These are phyloP conservation scores for Cydonia oblonga DNA, from an alignment of 331 rosid genomes.

Conservation along the genomic window DNA sequence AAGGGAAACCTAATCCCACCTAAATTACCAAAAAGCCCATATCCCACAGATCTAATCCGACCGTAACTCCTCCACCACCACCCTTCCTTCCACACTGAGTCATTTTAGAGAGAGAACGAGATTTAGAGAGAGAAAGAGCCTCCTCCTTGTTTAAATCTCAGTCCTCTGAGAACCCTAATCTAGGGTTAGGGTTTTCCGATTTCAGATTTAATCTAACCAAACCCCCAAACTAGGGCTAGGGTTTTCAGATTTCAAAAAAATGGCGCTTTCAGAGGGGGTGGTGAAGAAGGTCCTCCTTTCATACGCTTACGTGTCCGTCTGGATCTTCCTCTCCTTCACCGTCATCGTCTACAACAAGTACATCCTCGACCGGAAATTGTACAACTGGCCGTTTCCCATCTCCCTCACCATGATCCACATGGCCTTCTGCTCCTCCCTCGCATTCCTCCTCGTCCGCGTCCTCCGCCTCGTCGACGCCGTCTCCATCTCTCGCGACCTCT, in stretches of 20 bases:
- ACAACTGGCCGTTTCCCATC: slow-evolving; percentile 92
- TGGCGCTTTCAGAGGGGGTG: slow-evolving; percentile 70
- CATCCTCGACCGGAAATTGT: slow-evolving; percentile 85
- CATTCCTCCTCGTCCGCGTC: slow-evolving; percentile 63
- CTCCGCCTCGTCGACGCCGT: slow-evolving; percentile 80
- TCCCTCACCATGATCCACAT: slow-evolving; percentile 97
- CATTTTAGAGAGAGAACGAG: not conserved
- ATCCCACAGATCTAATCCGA: not conserved
- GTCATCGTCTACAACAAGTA: slow-evolving; percentile 93
- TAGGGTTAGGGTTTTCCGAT: not conserved
- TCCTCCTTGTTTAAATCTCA: not conserved
- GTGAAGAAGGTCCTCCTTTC: slow-evolving; percentile 70
- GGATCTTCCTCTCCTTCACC: slow-evolving; percentile 95
- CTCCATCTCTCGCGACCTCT: slow-evolving; percentile 74
- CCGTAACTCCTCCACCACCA: not conserved
- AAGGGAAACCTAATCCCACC: too few species aligned
- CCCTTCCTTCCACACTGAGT: not conserved
- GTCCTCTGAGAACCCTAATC: not conserved
- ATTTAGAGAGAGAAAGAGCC: not conserved
- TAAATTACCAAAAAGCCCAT: not conserved
- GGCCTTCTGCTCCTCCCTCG: slow-evolving; percentile 86
- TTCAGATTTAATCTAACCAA: not conserved
- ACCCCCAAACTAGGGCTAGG: not conserved
- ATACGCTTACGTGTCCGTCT: slow-evolving; percentile 64
- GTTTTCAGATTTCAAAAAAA: slow-evolving; percentile 1